These are phyloP conservation scores for Fusarium torulosum DNA, from an alignment of 2,329 filamentous ascomycete genomes.

Conservation along the genomic window DNA sequence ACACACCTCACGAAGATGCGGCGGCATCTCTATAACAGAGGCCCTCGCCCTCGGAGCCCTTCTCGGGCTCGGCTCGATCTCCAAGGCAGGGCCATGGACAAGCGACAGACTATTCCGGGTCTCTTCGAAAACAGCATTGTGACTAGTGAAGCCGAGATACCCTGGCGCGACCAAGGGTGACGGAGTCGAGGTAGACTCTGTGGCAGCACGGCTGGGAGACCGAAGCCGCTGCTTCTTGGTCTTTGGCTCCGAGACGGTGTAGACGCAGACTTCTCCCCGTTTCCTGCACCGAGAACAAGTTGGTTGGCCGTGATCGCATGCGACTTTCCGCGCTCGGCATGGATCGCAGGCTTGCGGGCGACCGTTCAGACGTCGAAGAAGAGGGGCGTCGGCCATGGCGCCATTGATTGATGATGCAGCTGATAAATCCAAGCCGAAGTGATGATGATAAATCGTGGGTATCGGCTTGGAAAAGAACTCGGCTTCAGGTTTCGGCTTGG, in stretches of 20 bases:
- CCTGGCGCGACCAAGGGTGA: conserved; percentile 47
- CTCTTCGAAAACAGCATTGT: conserved; percentile 58
- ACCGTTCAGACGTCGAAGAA: conserved; percentile 48
- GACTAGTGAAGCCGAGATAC: conserved; percentile 62
- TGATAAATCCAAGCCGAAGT: conserved; percentile 14
- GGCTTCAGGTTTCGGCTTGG: conserved; percentile 15
- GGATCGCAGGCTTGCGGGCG: conserved; percentile 52
- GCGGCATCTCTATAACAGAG: conserved; percentile 41
- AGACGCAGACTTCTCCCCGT: conserved; percentile 55
- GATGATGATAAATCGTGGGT: conserved; percentile 25
- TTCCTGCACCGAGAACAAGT: conserved; percentile 56
- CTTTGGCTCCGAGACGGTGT: conserved; percentile 45
- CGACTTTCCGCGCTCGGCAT: conserved; percentile 58
- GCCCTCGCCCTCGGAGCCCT: conserved; percentile 9
- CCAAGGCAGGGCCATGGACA: conserved; percentile 43
- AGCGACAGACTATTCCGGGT: conserved; percentile 56
- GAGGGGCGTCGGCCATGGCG: conserved; percentile 35
- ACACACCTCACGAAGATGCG: conserved; percentile 53
- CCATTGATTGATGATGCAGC: conserved; percentile 1
- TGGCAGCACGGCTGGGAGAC: conserved; percentile 6
- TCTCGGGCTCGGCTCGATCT: conserved; percentile 21
- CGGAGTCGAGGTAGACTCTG: conserved; percentile 27
- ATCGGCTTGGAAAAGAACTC: conserved; percentile 22
- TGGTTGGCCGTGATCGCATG: conserved; percentile 59
- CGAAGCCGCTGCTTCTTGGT: conserved; percentile 34